Base-by-base conservation (phyloP, 441 rosid genomes). In the Populus hybrid region DNA sequence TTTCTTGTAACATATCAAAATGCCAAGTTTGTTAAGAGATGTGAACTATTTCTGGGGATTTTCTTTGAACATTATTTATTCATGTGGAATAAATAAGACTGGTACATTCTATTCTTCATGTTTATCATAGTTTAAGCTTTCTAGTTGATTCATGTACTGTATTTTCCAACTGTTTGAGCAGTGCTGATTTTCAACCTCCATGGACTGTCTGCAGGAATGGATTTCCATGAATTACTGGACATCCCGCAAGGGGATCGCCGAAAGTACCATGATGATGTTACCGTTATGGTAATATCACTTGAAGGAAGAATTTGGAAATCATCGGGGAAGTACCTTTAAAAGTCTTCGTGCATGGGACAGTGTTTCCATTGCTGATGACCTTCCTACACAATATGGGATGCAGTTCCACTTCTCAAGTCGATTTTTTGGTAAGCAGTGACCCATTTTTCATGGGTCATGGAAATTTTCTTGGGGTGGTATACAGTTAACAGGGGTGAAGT, bases 281-380 rank as follows among this genome's bases (percentile, higher is more conserved):
- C 98, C 14, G 98, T 95, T 12, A 90, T 95, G 92, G 93, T 95
- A 83, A 86, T 95, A 83, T 93, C 99, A 2, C 93, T 95, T 42
- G 99, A 91, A 83, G 99, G 95, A 82, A 87, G 99, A 84, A 93
- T 95, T 38, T 95, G 99, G 99, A 92, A 93, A 82, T 95, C 99
- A 76, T 95, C 99, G 23, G 98, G 99, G 73, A 93, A 93, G 80
- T 95, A 92, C 84, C 81, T 90, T 61, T 94, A 84, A 91, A 53
- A 78, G 67, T 75, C 75, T 71, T 30, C 50, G 57, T 63, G 63
- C 38, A 50, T 69, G n/a, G 79, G 66, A 12, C 35, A 23, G 4
- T 35, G 12, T 76, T 69, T 69, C 34, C 57, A 73, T 28, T 57
- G 61, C 76, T 3, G 76, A 74, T 57, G 61, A 18, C 66, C 68